Evolutionary conservation across 1,284 basidiomycete species (phyloP), one percentile per base, ranked within the genome.

Genomic region (Moesziomyces sp.): DNA sequence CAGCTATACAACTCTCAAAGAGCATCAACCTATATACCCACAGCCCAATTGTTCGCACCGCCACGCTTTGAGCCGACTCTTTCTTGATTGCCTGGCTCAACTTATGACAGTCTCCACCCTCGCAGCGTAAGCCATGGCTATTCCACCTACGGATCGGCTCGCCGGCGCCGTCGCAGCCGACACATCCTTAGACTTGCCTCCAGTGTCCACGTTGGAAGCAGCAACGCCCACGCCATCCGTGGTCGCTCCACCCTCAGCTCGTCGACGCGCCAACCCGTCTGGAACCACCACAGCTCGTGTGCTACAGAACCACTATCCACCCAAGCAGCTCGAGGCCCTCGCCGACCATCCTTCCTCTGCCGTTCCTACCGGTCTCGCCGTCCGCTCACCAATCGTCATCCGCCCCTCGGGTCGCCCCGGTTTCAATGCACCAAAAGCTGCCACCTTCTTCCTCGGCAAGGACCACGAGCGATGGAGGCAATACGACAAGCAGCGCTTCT

Each of bases 401-500:
- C 70, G 70, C 26, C 70, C 70, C 3, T 73, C 70, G 7, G 65
- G 70, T 49, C 63, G 65, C 19, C 70, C 73, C 6, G 64, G 67
- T n/a, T 66, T 67, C 56, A 72, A 46, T 19, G 68, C 68, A 7
- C 68, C 68, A 4, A 77, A 74, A 40, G 77, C 73, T 0, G 74
- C 78, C 43, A 80, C 80, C 8, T 63, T 83, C 45, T 81, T 81
- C 47, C 65, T 83, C 7, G 81, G 81, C 23, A 81, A 80, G 48
- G 81, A 83, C 34, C 64, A 77, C 62, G 81, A 83, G 55, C 74
- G 81, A 56, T 83, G 81, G 81, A 70, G 75, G 11, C 66, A 57
- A 11, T 71, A 78, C 35, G 75, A 78, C 24, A 55, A 62, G 21
- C 78, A 79, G 38, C 61, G 61, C 21, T 70, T 76, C 58, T 64